Base-by-base conservation (phyloP, 352 stramenopile genomes). In the Phytophthora gonapodyides region DNA sequence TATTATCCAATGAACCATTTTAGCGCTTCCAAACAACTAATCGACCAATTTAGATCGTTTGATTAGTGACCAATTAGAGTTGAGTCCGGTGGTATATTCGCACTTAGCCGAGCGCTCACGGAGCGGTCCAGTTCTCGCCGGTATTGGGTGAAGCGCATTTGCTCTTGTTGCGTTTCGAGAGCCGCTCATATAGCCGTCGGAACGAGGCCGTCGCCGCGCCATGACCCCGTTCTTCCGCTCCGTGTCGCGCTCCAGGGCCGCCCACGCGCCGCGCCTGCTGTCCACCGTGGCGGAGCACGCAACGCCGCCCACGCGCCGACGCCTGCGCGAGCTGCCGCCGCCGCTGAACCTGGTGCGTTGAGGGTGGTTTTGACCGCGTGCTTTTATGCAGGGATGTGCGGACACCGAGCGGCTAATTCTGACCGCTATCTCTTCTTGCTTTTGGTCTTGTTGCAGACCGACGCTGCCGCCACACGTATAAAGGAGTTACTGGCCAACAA, bases 391-490 rank as follows among this genome's bases (percentile, higher is more conserved):
- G 31, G 35, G 55, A 49, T 61, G 38, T 61, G 3, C 21, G 16
- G 15, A 37, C n/a, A n/a, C n/a, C 47, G n/a, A 45, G 13, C 35
- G 10, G 35, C 15, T 61, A 58, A 66, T 1, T 56, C 4, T 38
- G n/a, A 31, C 5, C 27, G 27, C 27, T 31, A 9, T 54, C 6
- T 60, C 3, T 15, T 51, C 37, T 47, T 34, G 5, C 1, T 16
- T 9, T 24, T 16, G 21, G 6, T 34, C 11, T n/a, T 27, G 16
- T 13, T 53, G 8, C 41, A 96, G 85, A 98, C 92, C 30, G 87
- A 97, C 33, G 82, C 87, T 10, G 92, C 92, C n/a, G 87, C 86
- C 0, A 69, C 73, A 24, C 89, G 92, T 58, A 97, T 98, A 58
- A 84, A 90, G 19, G 84, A 97, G 59, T 73, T 98, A 17, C 64